Conservation (phyloP, 2,329 filamentous ascomycete species). For the Talaromyces marneffei region DNA sequence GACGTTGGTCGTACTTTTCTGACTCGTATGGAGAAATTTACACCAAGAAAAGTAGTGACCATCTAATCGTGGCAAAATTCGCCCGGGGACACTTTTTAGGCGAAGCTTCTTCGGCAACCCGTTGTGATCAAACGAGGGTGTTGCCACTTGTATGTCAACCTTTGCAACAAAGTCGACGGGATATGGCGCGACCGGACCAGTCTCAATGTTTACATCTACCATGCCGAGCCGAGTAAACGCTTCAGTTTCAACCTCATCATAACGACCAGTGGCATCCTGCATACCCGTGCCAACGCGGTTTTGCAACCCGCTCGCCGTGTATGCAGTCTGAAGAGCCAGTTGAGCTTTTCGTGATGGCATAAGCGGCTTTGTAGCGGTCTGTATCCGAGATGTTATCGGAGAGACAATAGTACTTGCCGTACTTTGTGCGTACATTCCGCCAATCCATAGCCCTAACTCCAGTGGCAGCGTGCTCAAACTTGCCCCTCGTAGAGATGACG, state of each 20-base stretch:
- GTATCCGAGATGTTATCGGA: slow-evolving; percentile 23
- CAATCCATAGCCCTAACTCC: slow-evolving; percentile 51
- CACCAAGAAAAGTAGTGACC: slow-evolving; percentile 64
- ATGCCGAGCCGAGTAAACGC: slow-evolving; percentile 32
- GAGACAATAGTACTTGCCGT: slow-evolving; percentile 21
- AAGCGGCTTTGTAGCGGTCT: slow-evolving; percentile 24
- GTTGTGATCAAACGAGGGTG: slow-evolving; percentile 24
- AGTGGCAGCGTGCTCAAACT: slow-evolving; percentile 60
- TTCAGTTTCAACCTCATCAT: slow-evolving; percentile 28
- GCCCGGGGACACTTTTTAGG: slow-evolving; percentile 48
- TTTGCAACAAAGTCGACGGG: slow-evolving; percentile 33
- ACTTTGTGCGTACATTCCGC: slow-evolving; percentile 40
- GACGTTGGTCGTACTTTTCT: neutral
- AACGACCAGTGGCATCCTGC: slow-evolving; percentile 33
- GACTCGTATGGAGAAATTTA: neutral
- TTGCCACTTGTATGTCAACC: neutral
- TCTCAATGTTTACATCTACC: slow-evolving; percentile 21
- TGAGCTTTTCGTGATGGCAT: slow-evolving; percentile 27
- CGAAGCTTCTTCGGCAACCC: slow-evolving; percentile 55
- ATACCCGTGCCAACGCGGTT: slow-evolving; percentile 26
- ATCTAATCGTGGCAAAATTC: slow-evolving; percentile 49
- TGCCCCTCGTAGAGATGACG: slow-evolving; percentile 58
- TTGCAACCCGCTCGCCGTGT: slow-evolving; percentile 26
- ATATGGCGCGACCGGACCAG: slow-evolving; percentile 29
- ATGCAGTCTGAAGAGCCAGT: slow-evolving; percentile 29